Conservation (phyloP, 2,329 filamentous ascomycete species). For the Rhexocercosporidium sp. region DNA sequence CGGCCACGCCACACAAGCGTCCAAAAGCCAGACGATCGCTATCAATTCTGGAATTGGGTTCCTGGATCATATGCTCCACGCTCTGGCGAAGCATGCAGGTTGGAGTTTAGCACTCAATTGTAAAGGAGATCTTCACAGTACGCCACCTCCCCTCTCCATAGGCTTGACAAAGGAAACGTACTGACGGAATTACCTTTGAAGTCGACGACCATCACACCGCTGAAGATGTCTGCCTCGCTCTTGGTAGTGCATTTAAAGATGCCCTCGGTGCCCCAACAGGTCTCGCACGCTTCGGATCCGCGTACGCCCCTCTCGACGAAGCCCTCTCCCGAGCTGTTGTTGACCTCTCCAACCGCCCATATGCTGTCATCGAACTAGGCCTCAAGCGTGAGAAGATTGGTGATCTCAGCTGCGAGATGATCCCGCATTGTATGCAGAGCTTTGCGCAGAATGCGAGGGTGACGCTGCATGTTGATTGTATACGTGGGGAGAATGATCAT, state of each 20-base stretch:
- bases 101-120: slow-evolving; percentile 88
- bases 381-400: slow-evolving; percentile 92
- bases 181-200: slow-evolving; percentile 44
- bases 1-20: slow-evolving; percentile 82
- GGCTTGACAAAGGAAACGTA: not conserved
- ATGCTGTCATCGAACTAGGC: slow-evolving; percentile 80
- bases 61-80: slow-evolving; percentile 98
- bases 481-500: slow-evolving; percentile 92
- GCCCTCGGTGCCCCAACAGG: slow-evolving; percentile 81
- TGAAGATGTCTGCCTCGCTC: slow-evolving; percentile 91
- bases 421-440: slow-evolving; percentile 92
- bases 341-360: slow-evolving; percentile 92
- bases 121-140: slow-evolving; percentile 90
- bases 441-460: slow-evolving; percentile 90
- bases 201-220: slow-evolving; percentile 99
- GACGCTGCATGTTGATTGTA: slow-evolving; percentile 93
- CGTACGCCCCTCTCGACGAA: slow-evolving; percentile 94
- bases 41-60: slow-evolving; percentile 96
- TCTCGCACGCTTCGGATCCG: slow-evolving; percentile 87
- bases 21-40: slow-evolving; percentile 82
- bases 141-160: slow-evolving; percentile 43
- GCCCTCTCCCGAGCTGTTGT: slow-evolving; percentile 92
- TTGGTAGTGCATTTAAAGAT: slow-evolving; percentile 82
- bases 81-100: slow-evolving; percentile 91
- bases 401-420: slow-evolving; percentile 93